A percentile compares a stretch with the other conserved stretches of the same genome.
Conservation (phyloP, 2,329 filamentous ascomycete species). For the Calonectria pseudoreteaudii region DNA sequence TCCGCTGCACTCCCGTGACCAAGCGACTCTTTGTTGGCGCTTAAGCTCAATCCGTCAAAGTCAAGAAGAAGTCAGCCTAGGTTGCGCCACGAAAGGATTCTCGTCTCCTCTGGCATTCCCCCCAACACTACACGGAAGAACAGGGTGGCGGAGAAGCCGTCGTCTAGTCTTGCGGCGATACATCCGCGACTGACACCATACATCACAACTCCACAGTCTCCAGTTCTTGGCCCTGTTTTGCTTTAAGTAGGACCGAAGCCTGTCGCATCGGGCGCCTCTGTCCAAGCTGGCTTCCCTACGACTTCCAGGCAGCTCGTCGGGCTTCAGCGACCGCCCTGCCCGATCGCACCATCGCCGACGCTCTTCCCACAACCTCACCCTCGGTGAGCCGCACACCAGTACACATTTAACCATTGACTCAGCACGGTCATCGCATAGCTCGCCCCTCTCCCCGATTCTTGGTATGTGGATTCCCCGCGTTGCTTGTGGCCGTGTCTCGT, state of each 20-base stretch:
- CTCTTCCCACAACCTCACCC: conserved; percentile 56
- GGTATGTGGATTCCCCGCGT: conserved; percentile 56
- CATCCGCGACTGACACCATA: not conserved
- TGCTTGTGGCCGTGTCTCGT: conserved; percentile 37
- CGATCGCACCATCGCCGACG: conserved; percentile 63
- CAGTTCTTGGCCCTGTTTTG: conserved; percentile 11
- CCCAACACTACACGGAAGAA: not conserved
- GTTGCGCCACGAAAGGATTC: not conserved
- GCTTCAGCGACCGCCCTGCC: conserved; percentile 61
- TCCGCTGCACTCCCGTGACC: conserved; percentile 1
- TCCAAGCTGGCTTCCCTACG: conserved; percentile 64
- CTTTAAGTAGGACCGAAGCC: conserved; percentile 27
- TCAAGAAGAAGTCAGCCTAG: not conserved
- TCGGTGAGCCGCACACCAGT: conserved; percentile 47
- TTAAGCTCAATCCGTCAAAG: not conserved
- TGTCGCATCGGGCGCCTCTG: conserved; percentile 40
- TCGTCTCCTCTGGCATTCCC: not conserved
- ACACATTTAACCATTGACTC: conserved; percentile 47
- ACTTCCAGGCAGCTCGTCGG: conserved; percentile 64
- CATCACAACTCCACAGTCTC: not conserved
- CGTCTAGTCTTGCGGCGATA: not conserved
- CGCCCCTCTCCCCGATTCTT: conserved; percentile 64
- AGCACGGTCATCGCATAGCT: conserved; percentile 43
- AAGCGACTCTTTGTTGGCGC: not conserved
- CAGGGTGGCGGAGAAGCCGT: not conserved